phyloP scores from a whole-genome alignment of 768 basidiomycete genomes.

The Dioszegia aurantiaca region DNA sequence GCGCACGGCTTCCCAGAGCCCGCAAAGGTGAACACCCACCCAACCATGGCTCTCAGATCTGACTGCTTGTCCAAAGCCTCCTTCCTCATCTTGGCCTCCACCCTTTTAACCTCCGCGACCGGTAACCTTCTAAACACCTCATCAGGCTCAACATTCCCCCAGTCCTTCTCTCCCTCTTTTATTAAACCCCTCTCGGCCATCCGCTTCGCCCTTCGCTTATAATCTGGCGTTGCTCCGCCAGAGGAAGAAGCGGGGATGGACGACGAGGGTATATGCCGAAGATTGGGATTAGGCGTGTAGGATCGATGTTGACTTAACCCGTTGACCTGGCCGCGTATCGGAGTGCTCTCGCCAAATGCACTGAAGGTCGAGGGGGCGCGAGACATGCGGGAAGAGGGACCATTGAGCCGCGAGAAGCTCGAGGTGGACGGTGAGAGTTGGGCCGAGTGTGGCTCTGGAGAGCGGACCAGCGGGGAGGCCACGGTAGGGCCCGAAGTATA shows the following conservation, averaged over 20 bases:
- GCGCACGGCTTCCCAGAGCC: too few relatives aligned
- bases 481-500: neutral
- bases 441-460: neutral
- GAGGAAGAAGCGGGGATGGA: constrained; percentile 3
- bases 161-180: constrained; percentile 26
- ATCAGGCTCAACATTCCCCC: constrained; percentile 51
- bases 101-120: constrained; percentile 46
- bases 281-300: constrained; percentile 8
- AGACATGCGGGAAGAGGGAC: neutral
- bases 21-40: constrained; percentile 33
- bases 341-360: neutral
- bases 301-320: neutral
- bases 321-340: neutral
- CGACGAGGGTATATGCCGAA: constrained; percentile 5
- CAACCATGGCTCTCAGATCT: constrained; percentile 50
- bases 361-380: neutral
- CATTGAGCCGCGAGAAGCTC: neutral
- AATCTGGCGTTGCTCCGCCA: constrained; percentile 15
- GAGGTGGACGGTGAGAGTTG: constrained; percentile 6
- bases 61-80: constrained; percentile 50
- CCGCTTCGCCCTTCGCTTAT: constrained; percentile 11
- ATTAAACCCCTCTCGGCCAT: constrained; percentile 12
- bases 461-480: constrained; percentile 6
- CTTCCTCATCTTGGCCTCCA: constrained; percentile 45
- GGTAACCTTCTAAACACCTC: constrained; percentile 47